Base-by-base conservation (phyloP, 768 basidiomycete species). In the Russula ochroleuca region DNA sequence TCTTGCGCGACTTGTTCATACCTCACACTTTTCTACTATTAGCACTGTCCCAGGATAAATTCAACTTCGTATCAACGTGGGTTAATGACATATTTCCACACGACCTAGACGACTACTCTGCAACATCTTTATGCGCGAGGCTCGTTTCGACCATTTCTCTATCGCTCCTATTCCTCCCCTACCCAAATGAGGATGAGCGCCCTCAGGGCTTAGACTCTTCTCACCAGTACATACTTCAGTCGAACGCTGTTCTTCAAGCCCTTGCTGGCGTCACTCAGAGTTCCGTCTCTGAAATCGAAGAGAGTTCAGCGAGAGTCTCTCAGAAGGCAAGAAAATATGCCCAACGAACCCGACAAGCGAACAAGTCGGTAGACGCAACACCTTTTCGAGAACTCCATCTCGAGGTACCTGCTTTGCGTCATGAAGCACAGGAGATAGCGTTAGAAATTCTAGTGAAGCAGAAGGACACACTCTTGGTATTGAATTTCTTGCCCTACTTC, bases 301-400 rank as follows among this genome's bases (percentile, higher is more conserved):
- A 41, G 13, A n/a, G 10, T 15, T 21, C 41, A 3, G 51, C 48
- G 53, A 70, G 66, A 50, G 67, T 65, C 38, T 73, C 71, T 56
- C 78, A 75, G 61, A 74, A 72, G 53, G 70, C 72, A 49, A 43
- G 57, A 31, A 76, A 67, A 69, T 65, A 68, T 40, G 69, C 71
- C 61, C 63, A 63, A 38, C 64, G 69, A 53, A 50, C 65, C 8
- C 59, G 61, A 28, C 51, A 58, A 13, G 14, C n/a, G 31, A 11
- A 21, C 21, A 65, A 51, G 35, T 28, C 62, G 9, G 48, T 78
- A 13, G 70, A 80, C 45, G 31, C 40, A 21, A 52, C 67, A 1
- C 70, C 71, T 0, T 78, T 80, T 48, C 66, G 61, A 7, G 71
- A 57, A 49, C 66, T 79, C 23, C 66, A 69, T 4, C 31, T 64